phyloP scores from a whole-genome alignment of 192 early-diverging fungal species.

The Mortierella alpina region DNA sequence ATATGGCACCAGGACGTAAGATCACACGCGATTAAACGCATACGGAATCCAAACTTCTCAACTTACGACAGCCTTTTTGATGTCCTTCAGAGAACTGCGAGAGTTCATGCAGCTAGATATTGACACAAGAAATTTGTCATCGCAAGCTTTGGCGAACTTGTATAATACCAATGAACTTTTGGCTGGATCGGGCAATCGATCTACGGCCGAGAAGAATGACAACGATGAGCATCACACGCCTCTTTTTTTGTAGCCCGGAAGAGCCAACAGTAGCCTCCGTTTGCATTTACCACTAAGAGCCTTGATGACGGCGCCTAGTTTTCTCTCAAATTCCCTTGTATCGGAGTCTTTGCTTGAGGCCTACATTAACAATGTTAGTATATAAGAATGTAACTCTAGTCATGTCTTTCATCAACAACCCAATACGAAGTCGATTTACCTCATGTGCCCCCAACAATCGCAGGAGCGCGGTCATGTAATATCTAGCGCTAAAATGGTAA shows the following conservation, averaged over 20 bases:
- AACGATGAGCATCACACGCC: too few species aligned
- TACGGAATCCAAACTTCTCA: not conserved
- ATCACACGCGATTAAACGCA: too few species aligned
- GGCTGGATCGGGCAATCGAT: constrained; percentile 71
- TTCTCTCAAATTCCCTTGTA: constrained; percentile 56
- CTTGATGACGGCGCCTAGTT: constrained; percentile 63
- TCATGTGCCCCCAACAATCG: constrained; percentile 72
- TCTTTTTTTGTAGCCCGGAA: too few species aligned
- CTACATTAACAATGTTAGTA: not conserved
- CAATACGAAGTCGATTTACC: constrained; percentile 32
- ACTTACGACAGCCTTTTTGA: constrained; percentile 73
- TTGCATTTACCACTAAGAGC: constrained; percentile 62
- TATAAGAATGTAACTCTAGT: not conserved
- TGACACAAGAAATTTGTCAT: constrained; percentile 72
- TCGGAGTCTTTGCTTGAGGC: constrained; percentile 46
- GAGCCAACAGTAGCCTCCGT: too few species aligned
- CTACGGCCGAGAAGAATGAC: constrained; percentile 17
- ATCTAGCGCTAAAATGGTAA: constrained; percentile 60
- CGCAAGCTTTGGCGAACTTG: constrained; percentile 78
- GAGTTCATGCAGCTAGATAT: constrained; percentile 81
- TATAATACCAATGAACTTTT: constrained; percentile 70
- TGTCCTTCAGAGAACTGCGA: constrained; percentile 72
- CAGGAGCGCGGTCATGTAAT: constrained; percentile 68
- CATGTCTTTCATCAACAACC: too few species aligned
- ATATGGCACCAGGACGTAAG: not conserved